Percentiles rank a stretch among this genome's conserved stretches.
These are phyloP conservation scores for Centaurea solstitialis DNA, from an alignment of 129 eudicot genomes.

Conservation along the genomic window DNA sequence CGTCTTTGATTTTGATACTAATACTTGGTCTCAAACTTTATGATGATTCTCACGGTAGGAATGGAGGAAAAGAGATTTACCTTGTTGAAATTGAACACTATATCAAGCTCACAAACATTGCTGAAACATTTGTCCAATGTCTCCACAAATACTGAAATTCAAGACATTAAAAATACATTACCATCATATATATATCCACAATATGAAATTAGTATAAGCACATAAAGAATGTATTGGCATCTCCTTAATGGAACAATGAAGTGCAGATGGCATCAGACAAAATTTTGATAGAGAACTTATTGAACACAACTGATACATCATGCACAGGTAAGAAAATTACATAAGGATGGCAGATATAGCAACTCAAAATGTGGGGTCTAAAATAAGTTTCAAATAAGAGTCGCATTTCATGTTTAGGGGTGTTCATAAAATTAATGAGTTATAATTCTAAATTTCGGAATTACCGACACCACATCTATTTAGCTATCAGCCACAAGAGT, in stretches of 20 bases:
- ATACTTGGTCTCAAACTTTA: neutral
- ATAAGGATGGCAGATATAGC: neutral
- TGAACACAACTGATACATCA: neutral
- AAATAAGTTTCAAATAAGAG: neutral
- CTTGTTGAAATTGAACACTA: slow-evolving; percentile 84
- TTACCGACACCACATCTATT: neutral
- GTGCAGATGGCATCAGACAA: neutral
- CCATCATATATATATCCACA: neutral
- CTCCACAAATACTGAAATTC: slow-evolving; percentile 84
- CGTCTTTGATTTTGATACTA: neutral
- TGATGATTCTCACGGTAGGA: neutral
- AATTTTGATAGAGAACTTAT: neutral
- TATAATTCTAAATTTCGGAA: neutral
- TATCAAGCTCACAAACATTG: slow-evolving; percentile 86
- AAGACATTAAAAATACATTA: slow-evolving; percentile 16
- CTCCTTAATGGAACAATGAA: neutral
- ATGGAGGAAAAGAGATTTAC: slow-evolving; percentile 33
- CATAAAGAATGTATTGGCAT: neutral
- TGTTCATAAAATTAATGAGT: neutral
- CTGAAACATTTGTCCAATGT: slow-evolving; percentile 86
- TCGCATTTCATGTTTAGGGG: neutral
- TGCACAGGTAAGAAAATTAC: neutral
- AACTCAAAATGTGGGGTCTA: neutral
- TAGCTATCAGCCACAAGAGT: neutral
- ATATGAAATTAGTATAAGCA: slow-evolving; percentile 2